A percentile compares a stretch with the other conserved stretches of the same genome.
These are phyloP conservation scores for Penicillium sp. DNA, from an alignment of 2,329 filamentous ascomycete species.

Conservation along the genomic window DNA sequence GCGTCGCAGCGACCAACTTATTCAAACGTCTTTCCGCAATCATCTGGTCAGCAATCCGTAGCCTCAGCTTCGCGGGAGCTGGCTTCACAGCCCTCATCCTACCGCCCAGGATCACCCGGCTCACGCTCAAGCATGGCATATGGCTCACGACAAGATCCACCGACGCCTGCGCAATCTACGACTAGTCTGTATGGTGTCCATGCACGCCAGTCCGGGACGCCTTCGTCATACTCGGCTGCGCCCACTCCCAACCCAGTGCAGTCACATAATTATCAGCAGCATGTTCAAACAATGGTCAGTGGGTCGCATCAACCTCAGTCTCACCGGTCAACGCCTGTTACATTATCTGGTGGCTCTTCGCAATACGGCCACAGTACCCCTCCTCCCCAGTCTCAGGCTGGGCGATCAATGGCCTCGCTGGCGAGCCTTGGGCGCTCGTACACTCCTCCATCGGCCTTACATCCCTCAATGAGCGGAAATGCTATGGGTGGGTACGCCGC, in stretches of 20 bases:
- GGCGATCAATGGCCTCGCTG: slow-evolving; percentile 29
- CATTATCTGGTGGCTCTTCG: slow-evolving; percentile 25
- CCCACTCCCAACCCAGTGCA: slow-evolving; percentile 27
- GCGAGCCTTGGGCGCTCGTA: slow-evolving; percentile 39
- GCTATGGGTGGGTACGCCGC: slow-evolving; percentile 32
- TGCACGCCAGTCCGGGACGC: slow-evolving; percentile 28
- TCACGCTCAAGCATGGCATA: slow-evolving; percentile 32
- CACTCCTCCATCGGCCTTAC: slow-evolving; percentile 40
- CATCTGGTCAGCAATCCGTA: slow-evolving; percentile 26
- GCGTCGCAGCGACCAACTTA: slow-evolving; percentile 34
- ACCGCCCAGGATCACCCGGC: slow-evolving; percentile 32
- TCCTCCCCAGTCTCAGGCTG: slow-evolving; percentile 31
- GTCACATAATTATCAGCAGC: slow-evolving; percentile 36
- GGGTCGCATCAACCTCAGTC: slow-evolving; percentile 36
- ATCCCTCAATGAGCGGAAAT: slow-evolving; percentile 29
- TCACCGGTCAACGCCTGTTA: slow-evolving; percentile 35
- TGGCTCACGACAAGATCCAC: slow-evolving; percentile 33
- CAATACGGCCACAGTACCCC: slow-evolving; percentile 38
- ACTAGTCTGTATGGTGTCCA: slow-evolving; percentile 30
- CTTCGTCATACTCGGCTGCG: slow-evolving; percentile 29
- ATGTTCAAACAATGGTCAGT: slow-evolving; percentile 41
- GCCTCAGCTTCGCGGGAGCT: slow-evolving; percentile 34
- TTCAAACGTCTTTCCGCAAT: slow-evolving; percentile 31
- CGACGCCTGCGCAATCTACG: slow-evolving; percentile 34
- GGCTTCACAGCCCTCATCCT: slow-evolving; percentile 25